These are phyloP conservation scores for Termitomyces sp. DNA, from an alignment of 768 basidiomycete genomes.

Conservation along the genomic window DNA sequence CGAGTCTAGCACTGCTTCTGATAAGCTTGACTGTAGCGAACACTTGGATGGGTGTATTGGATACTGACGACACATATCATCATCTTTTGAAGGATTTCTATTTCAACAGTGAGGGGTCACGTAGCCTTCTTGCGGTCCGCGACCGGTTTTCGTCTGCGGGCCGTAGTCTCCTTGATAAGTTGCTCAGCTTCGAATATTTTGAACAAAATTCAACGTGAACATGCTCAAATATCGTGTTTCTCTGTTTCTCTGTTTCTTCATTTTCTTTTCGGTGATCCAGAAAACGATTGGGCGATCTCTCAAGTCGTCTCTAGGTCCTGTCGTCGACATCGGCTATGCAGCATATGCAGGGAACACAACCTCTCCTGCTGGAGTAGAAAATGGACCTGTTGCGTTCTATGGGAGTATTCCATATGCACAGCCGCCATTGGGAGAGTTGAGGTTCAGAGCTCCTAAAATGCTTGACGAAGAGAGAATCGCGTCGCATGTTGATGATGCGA, in stretches of 20 bases:
- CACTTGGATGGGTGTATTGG: neutral
- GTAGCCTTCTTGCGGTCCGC: neutral
- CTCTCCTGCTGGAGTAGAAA: conserved; percentile 25
- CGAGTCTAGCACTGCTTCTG: neutral
- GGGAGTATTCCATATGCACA: conserved; percentile 36
- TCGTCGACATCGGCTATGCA: conserved; percentile 35
- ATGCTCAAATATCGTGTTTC: neutral
- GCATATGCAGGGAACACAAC: conserved; percentile 35
- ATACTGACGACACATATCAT: neutral
- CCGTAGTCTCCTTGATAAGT: neutral
- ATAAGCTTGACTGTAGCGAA: neutral
- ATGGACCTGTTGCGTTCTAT: conserved; percentile 35
- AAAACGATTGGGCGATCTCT: neutral
- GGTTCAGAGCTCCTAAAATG: conserved; percentile 30
- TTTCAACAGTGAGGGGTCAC: neutral
- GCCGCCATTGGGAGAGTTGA: conserved; percentile 32
- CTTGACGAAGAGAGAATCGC: conserved; percentile 25
- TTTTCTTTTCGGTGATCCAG: neutral
- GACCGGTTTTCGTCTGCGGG: neutral
- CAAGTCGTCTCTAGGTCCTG: conserved; percentile 23
- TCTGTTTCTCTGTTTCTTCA: neutral
- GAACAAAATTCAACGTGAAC: neutral
- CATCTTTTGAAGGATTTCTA: too few relatives aligned
- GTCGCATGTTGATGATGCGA: conserved; percentile 29
- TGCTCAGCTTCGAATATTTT: neutral